Conservation (phyloP, 2,329 filamentous ascomycete species). For the Fusarium sp. region DNA sequence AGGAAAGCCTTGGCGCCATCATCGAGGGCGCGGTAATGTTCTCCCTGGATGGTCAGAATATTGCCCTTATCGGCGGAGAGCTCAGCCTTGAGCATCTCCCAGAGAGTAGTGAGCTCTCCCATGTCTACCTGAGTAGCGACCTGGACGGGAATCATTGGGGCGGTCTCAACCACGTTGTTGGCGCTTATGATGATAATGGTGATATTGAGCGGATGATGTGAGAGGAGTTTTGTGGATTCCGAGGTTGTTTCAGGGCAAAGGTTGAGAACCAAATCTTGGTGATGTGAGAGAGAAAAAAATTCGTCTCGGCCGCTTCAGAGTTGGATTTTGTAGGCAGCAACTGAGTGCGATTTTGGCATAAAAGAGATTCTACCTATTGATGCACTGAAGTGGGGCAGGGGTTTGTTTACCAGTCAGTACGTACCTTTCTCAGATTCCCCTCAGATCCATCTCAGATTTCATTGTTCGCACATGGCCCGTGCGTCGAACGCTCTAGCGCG, state of each 20-base stretch:
- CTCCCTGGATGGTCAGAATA: conserved; percentile 30
- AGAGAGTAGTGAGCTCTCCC: conserved; percentile 28
- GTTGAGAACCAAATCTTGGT: background rate
- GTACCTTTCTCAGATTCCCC: conserved; percentile 13
- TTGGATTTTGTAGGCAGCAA: conserved; percentile 21
- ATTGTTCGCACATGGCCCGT: conserved; percentile 13
- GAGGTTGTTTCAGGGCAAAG: background rate
- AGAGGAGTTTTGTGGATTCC: background rate
- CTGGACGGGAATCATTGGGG: background rate
- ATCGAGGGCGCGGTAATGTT: conserved; percentile 35
- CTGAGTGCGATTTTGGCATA: background rate
- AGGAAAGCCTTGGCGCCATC: conserved; percentile 34
- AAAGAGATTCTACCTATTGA: background rate
- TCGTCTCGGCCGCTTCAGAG: background rate
- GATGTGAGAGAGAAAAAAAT: background rate
- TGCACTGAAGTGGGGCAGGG: conserved; percentile 8
- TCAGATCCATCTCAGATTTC: conserved; percentile 4
- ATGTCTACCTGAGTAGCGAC: conserved; percentile 3
- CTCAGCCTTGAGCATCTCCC: conserved; percentile 25
- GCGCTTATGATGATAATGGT: conserved; percentile 10
- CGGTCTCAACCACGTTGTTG: background rate
- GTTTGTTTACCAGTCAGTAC: background rate
- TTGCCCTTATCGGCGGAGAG: background rate
- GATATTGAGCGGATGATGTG: background rate
- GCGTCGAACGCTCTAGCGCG: background rate